Conservation (phyloP, 225 moss, liverwort and hornwort genomes). For the Lunularia cruciata region DNA sequence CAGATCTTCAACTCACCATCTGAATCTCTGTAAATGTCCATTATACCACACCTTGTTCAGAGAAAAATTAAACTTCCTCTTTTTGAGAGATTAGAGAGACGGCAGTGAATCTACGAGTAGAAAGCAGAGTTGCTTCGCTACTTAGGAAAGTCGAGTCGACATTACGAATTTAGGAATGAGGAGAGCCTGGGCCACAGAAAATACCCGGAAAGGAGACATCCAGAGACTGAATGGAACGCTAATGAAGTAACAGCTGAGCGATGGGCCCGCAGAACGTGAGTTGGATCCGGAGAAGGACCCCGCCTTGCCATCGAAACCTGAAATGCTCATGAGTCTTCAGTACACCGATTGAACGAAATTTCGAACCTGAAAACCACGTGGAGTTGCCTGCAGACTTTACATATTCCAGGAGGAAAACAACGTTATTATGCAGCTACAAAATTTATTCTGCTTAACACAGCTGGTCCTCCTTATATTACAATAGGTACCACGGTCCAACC, state of each 20-base stretch:
- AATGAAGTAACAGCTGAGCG: constrained; percentile 76
- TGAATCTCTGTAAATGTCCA: constrained; percentile 53
- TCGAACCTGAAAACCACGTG: no score
- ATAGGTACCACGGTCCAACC: no score
- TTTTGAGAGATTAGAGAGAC: background rate
- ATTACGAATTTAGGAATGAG: constrained; percentile 1
- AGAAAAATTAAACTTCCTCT: background rate
- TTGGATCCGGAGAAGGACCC: constrained; percentile 79
- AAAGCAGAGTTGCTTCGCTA: background rate
- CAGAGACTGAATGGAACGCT: constrained; percentile 68
- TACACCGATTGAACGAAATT: no score
- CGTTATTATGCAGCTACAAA: no score
- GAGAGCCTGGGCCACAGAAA: background rate
- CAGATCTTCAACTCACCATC: constrained; percentile 92
- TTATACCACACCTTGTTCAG: background rate
- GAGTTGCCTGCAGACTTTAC: no score
- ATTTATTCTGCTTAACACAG: no score
- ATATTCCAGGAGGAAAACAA: no score
- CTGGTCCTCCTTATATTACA: no score
- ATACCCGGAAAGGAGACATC: constrained; percentile 82
- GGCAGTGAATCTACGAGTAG: background rate
- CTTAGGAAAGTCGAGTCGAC: background rate
- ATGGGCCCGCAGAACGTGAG: constrained; percentile 84
- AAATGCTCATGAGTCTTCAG: no score
- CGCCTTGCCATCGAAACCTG: constrained; percentile 25